Conservation (phyloP, 2,329 filamentous ascomycete species). For the Escovopsis sp. region DNA sequence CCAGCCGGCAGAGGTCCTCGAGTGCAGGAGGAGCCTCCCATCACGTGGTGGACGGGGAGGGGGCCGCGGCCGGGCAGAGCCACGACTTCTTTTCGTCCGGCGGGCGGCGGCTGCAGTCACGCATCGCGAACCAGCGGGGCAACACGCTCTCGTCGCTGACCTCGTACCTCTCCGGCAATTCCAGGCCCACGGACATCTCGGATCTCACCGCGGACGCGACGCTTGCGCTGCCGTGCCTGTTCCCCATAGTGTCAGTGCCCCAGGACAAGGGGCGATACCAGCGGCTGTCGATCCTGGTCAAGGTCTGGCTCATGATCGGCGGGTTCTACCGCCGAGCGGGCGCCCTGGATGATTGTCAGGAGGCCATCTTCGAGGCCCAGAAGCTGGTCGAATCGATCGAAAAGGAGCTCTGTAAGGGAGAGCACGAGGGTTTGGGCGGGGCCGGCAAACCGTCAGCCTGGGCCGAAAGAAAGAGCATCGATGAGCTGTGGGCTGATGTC, state of each 20-base stretch:
- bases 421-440: conserved; percentile 42
- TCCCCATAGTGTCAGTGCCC: conserved; percentile 40
- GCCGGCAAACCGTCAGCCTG: conserved; percentile 53
- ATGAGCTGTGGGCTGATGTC: conserved; percentile 74
- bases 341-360: conserved; percentile 65
- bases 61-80: conserved; percentile 27
- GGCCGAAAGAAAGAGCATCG: conserved; percentile 67
- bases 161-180: conserved; percentile 28
- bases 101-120: conserved; percentile 23
- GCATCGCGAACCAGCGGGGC: conserved; percentile 25
- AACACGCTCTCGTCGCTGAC: conserved; percentile 30
- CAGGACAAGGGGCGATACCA: conserved; percentile 37
- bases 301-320: conserved; percentile 82
- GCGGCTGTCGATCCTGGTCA: conserved; percentile 44
- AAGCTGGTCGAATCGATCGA: conserved; percentile 63
- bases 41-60: conserved; percentile 32
- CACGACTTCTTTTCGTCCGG: conserved; percentile 30
- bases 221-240: conserved; percentile 29
- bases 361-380: conserved; percentile 67
- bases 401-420: conserved; percentile 37
- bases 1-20: conserved; percentile 29
- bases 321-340: conserved; percentile 73
- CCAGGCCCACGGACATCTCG: conserved; percentile 24
- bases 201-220: conserved; percentile 26
- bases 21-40: conserved; percentile 27